phyloP scores from a whole-genome alignment of 371 early-diverging fungal genomes.

The Blakeslea trispora region DNA sequence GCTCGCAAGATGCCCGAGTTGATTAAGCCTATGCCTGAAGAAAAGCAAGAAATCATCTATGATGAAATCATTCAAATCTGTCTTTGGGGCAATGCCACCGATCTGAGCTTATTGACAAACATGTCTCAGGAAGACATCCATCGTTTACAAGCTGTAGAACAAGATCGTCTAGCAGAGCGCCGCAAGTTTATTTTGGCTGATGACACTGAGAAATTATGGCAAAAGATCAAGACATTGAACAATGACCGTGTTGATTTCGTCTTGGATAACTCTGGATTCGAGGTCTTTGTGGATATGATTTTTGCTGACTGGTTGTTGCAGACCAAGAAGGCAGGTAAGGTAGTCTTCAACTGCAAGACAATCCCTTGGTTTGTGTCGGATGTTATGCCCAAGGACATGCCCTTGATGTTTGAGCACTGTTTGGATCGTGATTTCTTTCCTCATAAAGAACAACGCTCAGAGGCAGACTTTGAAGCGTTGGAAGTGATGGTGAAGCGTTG shows the following conservation, averaged over 20 bases:
- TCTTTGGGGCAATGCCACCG: conserved; percentile 92
- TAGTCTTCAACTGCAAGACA: conserved; percentile 85
- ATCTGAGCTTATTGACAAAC: conserved; percentile 78
- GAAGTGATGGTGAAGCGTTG: conserved; percentile 65
- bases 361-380: conserved; percentile 96
- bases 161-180: conserved; percentile 37
- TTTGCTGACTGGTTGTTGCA: conserved; percentile 86
- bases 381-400: conserved; percentile 77
- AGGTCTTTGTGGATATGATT: conserved; percentile 86
- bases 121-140: conserved; percentile 70
- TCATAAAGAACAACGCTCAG: conserved; percentile 20
- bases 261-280: conserved; percentile 90
- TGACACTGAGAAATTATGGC: conserved; percentile 66
- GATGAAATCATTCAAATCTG: conserved; percentile 72
- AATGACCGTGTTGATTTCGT: conserved; percentile 74
- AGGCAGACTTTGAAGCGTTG: conserved; percentile 51
- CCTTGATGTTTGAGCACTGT: conserved; percentile 60
- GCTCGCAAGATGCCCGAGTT: conserved; percentile 56
- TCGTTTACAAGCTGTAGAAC: conserved; percentile 63
- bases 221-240: conserved; percentile 47
- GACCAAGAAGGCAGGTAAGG: conserved; percentile 60
- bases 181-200: conserved; percentile 59
- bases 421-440: conserved; percentile 49
- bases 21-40: conserved; percentile 38
- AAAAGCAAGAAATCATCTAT: conserved; percentile 55